Conservation (phyloP, 176 grass and related monocot genomes). For the Pontederia paniculata region DNA sequence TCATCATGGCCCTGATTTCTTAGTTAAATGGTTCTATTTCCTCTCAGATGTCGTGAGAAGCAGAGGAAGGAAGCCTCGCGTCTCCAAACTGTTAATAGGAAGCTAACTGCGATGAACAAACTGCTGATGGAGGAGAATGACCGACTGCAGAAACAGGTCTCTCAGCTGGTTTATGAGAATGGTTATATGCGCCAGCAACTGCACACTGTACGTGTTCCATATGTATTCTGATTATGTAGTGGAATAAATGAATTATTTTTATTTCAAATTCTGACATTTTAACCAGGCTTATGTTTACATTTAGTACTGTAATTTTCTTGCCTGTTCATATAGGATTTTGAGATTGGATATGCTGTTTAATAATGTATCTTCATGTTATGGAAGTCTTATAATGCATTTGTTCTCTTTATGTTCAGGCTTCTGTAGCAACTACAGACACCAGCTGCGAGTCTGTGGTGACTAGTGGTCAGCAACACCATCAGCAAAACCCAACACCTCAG, state of each 20-base stretch:
- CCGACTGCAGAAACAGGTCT: conserved; percentile 90
- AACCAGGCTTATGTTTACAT: no score
- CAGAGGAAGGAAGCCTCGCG: conserved; percentile 95
- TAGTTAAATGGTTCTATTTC: not conserved
- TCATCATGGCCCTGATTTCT: not conserved
- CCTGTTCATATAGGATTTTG: no score
- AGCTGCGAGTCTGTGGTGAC: conserved; percentile 99
- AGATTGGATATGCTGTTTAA: no score
- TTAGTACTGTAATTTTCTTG: no score
- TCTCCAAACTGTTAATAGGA: conserved; percentile 85
- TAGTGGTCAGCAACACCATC: conserved; percentile 75
- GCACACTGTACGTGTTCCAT: conserved; percentile 46
- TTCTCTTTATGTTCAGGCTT: conserved; percentile 33
- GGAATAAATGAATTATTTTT: no score
- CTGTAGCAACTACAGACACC: conserved; percentile 76
- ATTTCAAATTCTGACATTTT: no score
- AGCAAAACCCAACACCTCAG: conserved; percentile 55
- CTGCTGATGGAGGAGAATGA: conserved; percentile 99
- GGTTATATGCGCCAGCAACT: conserved; percentile 52
- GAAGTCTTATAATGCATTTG: not conserved
- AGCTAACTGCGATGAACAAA: conserved; percentile 90
- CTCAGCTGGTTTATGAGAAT: conserved; percentile 76
- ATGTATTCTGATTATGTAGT: no score
- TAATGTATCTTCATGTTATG: not conserved
- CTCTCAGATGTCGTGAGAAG: conserved; percentile 87